Conservation (phyloP, 257 asterid species). For the Scutellaria galericulata region DNA sequence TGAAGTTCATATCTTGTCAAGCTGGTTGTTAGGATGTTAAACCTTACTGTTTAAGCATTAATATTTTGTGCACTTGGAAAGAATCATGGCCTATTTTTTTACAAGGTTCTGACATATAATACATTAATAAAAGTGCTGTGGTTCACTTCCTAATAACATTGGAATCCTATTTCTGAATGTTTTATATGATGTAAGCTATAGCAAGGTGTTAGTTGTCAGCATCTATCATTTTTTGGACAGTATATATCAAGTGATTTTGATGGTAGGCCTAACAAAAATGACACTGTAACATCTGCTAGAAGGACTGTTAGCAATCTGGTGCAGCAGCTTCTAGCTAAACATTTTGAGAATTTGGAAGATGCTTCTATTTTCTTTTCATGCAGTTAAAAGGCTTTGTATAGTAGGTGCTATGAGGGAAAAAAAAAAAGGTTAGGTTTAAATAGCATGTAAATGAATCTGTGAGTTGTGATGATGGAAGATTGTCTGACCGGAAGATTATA, state of each 20-base stretch:
- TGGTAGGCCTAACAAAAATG: neutral
- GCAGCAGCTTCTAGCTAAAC: neutral
- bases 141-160: neutral
- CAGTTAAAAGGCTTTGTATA: neutral
- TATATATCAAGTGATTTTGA: neutral
- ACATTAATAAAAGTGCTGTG: neutral
- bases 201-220: neutral
- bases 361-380: neutral
- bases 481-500: neutral
- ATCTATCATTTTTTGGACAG: neutral
- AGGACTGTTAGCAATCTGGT: constrained; percentile 3
- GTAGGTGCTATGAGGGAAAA: neutral
- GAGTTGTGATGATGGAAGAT: constrained; percentile 3
- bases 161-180: constrained; percentile 10
- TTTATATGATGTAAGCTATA: neutral
- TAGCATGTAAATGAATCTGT: neutral
- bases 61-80: constrained; percentile 5
- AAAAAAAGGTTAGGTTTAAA: neutral
- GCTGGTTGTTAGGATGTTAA: constrained; percentile 6
- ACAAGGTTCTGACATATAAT: neutral
- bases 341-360: too few species aligned
- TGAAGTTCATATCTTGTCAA: neutral
- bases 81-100: neutral
- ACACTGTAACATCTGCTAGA: neutral
- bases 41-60: constrained; percentile 1